Percentiles rank a stretch among this genome's conserved stretches.
These are phyloP conservation scores for Multifurca ochricompacta DNA, from an alignment of 768 basidiomycete genomes.

Conservation along the genomic window DNA sequence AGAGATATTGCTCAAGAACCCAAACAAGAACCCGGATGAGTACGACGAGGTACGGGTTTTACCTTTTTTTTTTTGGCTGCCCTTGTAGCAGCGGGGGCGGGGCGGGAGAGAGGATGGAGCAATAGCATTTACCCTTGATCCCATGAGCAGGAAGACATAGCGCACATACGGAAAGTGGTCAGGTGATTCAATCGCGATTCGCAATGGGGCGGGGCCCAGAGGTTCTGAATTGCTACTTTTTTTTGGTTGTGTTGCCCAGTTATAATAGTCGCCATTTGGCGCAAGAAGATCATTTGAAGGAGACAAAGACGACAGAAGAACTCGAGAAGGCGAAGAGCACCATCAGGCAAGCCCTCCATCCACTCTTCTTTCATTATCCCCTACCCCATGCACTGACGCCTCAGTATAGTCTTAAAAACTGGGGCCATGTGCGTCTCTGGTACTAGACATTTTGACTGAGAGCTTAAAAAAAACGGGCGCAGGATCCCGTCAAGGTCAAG, in stretches of 20 bases:
- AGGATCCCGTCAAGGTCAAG: constrained; percentile 28
- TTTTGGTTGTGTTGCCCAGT: constrained; percentile 10
- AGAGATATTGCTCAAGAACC: constrained; percentile 30
- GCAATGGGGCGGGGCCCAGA: background rate
- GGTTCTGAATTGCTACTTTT: background rate
- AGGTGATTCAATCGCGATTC: constrained; percentile 18
- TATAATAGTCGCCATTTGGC: constrained; percentile 29
- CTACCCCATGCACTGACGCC: background rate
- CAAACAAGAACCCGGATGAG: constrained; percentile 24
- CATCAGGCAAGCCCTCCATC: constrained; percentile 24
- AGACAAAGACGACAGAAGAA: constrained; percentile 27
- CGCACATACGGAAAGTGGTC: constrained; percentile 30
- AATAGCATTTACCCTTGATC: too few species aligned
- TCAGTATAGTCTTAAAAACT: constrained; percentile 27
- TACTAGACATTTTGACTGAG: too few species aligned
- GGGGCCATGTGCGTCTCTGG: constrained; percentile 27
- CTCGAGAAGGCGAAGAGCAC: constrained; percentile 29
- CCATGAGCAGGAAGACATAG: constrained; percentile 25
- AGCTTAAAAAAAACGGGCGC: background rate
- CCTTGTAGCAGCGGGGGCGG: too few species aligned
- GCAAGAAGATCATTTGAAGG: constrained; percentile 28
- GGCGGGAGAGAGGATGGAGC: too few species aligned
- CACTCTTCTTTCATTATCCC: too few species aligned
- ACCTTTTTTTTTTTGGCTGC: background rate
- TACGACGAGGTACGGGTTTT: constrained; percentile 26